Conservation (phyloP, 768 basidiomycete genomes). For the Artomyces pyxidatus region DNA sequence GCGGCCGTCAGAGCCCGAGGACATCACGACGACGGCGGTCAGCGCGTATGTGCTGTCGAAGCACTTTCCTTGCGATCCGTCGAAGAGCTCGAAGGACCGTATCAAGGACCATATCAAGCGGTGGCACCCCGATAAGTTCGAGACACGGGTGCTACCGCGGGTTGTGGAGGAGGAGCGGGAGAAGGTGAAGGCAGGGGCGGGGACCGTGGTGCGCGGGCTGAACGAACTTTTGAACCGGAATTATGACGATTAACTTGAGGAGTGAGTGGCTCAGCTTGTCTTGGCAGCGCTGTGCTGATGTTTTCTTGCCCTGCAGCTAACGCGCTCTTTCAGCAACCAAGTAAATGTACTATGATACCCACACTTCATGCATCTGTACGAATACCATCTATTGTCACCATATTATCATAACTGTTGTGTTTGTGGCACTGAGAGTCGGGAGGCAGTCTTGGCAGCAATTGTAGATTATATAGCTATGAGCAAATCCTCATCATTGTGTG, state of each 20-base stretch:
- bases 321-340: slow-evolving; percentile 11
- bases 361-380: slow-evolving; percentile 19
- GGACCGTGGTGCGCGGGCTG: slow-evolving; percentile 59
- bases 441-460: not conserved
- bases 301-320: slow-evolving; percentile 4
- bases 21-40: slow-evolving; percentile 49
- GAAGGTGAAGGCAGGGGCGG: slow-evolving; percentile 64
- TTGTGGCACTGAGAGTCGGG: not conserved
- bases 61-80: slow-evolving; percentile 44
- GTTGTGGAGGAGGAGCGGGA: slow-evolving; percentile 58
- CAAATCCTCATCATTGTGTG: not conserved
- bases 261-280: slow-evolving; percentile 7
- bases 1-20: slow-evolving; percentile 47
- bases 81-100: slow-evolving; percentile 55
- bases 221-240: slow-evolving; percentile 58
- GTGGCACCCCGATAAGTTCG: slow-evolving; percentile 84
- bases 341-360: slow-evolving; percentile 17
- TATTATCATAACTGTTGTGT: slow-evolving; percentile 9
- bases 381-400: slow-evolving; percentile 14
- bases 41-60: slow-evolving; percentile 55
- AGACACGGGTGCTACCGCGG: slow-evolving; percentile 56
- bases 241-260: slow-evolving; percentile 14
- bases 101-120: slow-evolving; percentile 65
- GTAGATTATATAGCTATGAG: not conserved
- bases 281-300: not conserved